Evolutionary conservation across 2,329 filamentous ascomycete genomes (phyloP).

Genomic region (Xylaria sp.): DNA sequence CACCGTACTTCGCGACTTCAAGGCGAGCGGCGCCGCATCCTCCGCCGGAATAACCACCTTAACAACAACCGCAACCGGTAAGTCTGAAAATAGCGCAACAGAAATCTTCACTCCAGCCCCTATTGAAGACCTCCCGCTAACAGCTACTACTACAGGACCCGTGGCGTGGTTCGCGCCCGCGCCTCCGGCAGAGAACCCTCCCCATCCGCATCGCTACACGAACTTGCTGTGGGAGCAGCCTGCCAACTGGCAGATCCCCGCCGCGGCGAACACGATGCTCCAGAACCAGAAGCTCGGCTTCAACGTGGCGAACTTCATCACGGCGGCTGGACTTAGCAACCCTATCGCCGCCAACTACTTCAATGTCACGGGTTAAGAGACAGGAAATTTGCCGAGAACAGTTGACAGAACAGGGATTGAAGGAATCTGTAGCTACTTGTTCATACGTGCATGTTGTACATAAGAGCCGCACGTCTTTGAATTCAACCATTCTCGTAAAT

Average conservation of each 20-base stretch:
- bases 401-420: background rate
- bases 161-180: slow-evolving; percentile 49
- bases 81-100: background rate
- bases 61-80: slow-evolving; percentile 34
- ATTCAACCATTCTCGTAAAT: background rate
- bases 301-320: slow-evolving; percentile 49
- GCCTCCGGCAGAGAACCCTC: slow-evolving; percentile 51
- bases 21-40: slow-evolving; percentile 39
- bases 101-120: background rate
- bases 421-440: background rate
- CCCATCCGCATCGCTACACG: slow-evolving; percentile 54
- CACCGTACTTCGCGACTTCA: slow-evolving; percentile 50
- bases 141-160: slow-evolving; percentile 37
- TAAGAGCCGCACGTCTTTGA: background rate
- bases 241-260: slow-evolving; percentile 49
- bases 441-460: slow-evolving; percentile 6
- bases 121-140: background rate
- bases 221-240: slow-evolving; percentile 54
- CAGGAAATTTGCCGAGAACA: background rate
- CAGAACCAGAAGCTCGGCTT: slow-evolving; percentile 51
- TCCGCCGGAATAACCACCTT: slow-evolving; percentile 43
- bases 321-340: slow-evolving; percentile 45
- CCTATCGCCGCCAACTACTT: slow-evolving; percentile 52
- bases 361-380: slow-evolving; percentile 47
- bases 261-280: slow-evolving; percentile 47